Conservation (phyloP, 768 basidiomycete species). For the Podaxis carcinomalis region DNA sequence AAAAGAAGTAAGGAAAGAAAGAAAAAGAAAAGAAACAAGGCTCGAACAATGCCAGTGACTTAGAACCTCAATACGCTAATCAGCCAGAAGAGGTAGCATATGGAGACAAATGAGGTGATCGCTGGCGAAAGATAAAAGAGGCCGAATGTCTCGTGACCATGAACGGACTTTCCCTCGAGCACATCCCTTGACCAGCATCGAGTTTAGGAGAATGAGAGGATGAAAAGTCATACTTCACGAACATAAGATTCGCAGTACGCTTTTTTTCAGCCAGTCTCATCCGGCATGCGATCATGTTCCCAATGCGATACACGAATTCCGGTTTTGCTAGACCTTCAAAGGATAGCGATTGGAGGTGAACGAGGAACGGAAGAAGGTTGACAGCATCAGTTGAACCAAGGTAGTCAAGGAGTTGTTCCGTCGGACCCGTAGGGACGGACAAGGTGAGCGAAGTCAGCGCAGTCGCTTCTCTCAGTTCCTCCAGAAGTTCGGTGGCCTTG, state of each 20-base stretch:
- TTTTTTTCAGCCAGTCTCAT: slow-evolving; percentile 2
- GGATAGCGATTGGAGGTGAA: slow-evolving; percentile 4
- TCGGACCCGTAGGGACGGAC: slow-evolving; percentile 6
- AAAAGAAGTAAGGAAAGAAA: background rate
- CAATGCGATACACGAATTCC: slow-evolving; percentile 11
- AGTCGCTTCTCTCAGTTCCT: slow-evolving; percentile 6
- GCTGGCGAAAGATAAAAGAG: slow-evolving; percentile 8
- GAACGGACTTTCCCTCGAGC: slow-evolving; percentile 1
- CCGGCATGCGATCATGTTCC: slow-evolving; percentile 7
- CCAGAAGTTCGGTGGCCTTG: slow-evolving; percentile 7
- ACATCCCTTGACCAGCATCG: slow-evolving; percentile 1
- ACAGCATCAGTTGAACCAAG: slow-evolving; percentile 9
- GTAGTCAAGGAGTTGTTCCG: slow-evolving; percentile 9
- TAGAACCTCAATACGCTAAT: background rate
- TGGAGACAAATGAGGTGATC: background rate
- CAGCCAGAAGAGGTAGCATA: background rate
- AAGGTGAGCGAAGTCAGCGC: slow-evolving; percentile 1
- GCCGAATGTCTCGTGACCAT: slow-evolving; percentile 8
- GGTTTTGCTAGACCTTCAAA: slow-evolving; percentile 9
- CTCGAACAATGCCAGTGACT: no score
- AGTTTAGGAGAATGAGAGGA: slow-evolving; percentile 1
- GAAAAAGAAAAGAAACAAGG: background rate
- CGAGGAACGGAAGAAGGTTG: slow-evolving; percentile 8
- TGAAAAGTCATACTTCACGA: slow-evolving; percentile 10
- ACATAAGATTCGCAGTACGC: slow-evolving; percentile 6